Evolutionary conservation across 495 filamentous ascomycete genomes (phyloP).

Genomic region (Aeminium ludgeri): DNA sequence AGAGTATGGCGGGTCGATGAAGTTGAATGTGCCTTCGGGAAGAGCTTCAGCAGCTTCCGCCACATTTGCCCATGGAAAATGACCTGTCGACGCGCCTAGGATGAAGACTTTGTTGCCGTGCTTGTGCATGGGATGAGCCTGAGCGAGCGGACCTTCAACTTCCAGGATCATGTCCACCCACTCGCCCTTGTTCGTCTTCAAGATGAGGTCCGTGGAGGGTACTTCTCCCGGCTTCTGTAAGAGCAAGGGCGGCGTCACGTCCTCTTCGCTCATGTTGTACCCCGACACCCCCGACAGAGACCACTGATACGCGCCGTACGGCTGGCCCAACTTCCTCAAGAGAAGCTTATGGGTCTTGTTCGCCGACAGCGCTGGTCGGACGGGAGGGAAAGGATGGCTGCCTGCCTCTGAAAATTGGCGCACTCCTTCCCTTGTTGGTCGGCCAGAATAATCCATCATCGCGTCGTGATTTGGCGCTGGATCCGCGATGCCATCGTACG

Average conservation of each 20-base stretch:
- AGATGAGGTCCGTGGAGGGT: neutral
- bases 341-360: slow-evolving; percentile 2
- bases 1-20: slow-evolving; percentile 2
- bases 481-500: slow-evolving; percentile 1
- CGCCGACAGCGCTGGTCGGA: neutral
- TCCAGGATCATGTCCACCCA: slow-evolving; percentile 5
- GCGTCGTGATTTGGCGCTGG: neutral
- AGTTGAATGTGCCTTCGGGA: slow-evolving; percentile 2
- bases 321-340: neutral
- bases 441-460: slow-evolving; percentile 3
- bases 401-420: neutral
- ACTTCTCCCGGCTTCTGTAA: neutral
- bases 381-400: slow-evolving; percentile 2
- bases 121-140: slow-evolving; percentile 7
- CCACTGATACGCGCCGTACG: slow-evolving; percentile 1
- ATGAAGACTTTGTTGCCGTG: slow-evolving; percentile 5
- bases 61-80: slow-evolving; percentile 1
- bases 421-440: neutral
- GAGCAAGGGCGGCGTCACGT: neutral
- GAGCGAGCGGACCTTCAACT: slow-evolving; percentile 1
- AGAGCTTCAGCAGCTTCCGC: slow-evolving; percentile 1
- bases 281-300: neutral
- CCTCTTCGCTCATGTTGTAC: slow-evolving; percentile 3
- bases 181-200: slow-evolving; percentile 2
- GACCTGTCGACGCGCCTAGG: neutral